Evolutionary conservation across 2,329 filamentous ascomycete genomes (phyloP), one percentile per base, ranked within the genome.

Genomic region (Colletotrichum siamense): DNA sequence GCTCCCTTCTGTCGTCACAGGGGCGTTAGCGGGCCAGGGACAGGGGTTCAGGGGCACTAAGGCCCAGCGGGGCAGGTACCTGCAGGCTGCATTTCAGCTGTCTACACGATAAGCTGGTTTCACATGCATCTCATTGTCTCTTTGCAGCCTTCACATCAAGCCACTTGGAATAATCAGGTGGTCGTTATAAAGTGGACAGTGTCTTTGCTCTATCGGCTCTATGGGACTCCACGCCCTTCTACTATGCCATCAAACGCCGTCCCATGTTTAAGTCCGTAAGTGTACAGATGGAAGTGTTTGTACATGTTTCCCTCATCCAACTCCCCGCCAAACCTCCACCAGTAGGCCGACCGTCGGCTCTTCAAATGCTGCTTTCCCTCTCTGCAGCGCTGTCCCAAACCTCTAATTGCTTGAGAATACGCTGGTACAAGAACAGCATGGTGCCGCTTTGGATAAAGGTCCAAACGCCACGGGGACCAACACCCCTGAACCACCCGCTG

Each of bases 391-490:
- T 86, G 75, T 86, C 78, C 82, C 86, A 86, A 55, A 85, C 79
- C 73, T 96, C 94, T 79, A 99, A 90, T 85, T 93, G 92, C 81
- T 94, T 93, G 82, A 99, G 86, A 72, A 99, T 88, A 76, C 93
- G 94, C 87, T 99, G 96, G 85, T 99, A 99, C 84, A 98, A 88
- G 80, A 99, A 96, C 83, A 99, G 89, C 96, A 99, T 99, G 79
- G 95, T 98, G 57, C 96, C 95, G 82, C 95, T 98, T 87, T 99
- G 97, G 74, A 99, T 95, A 82, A 96, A 98, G 26, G 97, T 99
- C 97, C 97, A 99, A 16, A 99, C 95, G 73, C 94, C 94, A 70
- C 97, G 92, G 3, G 97, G 97, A 0, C 96, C 96, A 3, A 99
- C 96, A 30, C 97, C 97, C 74, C 97, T 92, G 86, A 99, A 99